Base-by-base conservation (phyloP, 352 stramenopile species). In the Phytophthora europaea region DNA sequence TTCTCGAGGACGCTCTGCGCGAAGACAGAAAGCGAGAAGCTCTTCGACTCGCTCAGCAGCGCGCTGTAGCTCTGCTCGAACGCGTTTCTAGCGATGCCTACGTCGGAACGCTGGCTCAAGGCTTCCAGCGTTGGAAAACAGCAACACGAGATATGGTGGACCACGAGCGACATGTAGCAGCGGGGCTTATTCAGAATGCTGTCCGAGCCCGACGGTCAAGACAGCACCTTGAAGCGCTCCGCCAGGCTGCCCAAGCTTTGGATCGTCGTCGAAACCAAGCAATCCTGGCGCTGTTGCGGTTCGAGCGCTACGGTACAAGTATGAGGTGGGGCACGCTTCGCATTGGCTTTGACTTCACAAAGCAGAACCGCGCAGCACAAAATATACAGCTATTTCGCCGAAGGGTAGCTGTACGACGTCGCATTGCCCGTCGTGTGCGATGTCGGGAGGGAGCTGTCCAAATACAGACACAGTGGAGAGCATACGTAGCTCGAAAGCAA, bases 321-420 rank as follows among this genome's bases (percentile, higher is more conserved):
- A 90, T 93, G 76, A 76, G 78, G 36, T 92, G 88, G 84, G 72
- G 70, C 20, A 85, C 84, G 2, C 67, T 92, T 5, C 79, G 73
- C n/a, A 81, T 84, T 53, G 85, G 84, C 48, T 82, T 90, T 55
- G 81, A 92, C 38, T 56, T 92, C 52, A 47, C 83, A 22, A 61
- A 88, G 13, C 82, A 91, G 38, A 87, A 78, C 40, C 67, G 75
- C 4, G 85, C 79, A 28, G 81, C 88, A 20, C 61, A 76, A 31
- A 76, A 72, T 0, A 79, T 93, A 28, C 84, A 90, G 62, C 75
- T 80, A 26, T 84, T 90, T 53, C 81, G 88, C 28, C 75, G 88
- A 2, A 69, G 85, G 8, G 48, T 88, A 2, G 34, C 60, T 15
- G 66, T 87, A 26, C 63, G 64, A 9, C 73, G 75, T 1, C 81